Evolutionary conservation across 805 yeast species (phyloP).

Genomic region (Nadsonia fulvescens): DNA sequence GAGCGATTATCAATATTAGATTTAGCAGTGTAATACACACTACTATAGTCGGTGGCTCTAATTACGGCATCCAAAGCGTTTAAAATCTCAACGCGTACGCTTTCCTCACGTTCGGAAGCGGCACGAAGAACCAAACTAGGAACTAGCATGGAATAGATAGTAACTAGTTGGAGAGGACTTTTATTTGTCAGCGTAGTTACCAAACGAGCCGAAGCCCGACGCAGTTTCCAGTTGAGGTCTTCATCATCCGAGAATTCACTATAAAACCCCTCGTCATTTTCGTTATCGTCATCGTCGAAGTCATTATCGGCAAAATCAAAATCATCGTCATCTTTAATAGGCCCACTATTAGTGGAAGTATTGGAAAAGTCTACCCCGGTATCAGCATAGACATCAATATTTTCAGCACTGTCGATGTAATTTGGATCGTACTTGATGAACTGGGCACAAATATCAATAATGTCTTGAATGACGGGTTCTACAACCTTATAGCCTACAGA

Average conservation of each 20-base stretch:
- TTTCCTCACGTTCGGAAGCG: constrained; percentile 18
- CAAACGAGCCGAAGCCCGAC: constrained; percentile 33
- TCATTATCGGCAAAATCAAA: constrained; percentile 24
- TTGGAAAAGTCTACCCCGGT: constrained; percentile 16
- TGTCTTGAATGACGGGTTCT: constrained; percentile 14
- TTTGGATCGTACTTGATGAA: constrained; percentile 32
- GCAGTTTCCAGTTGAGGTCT: constrained; percentile 44
- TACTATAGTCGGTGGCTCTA: constrained; percentile 22
- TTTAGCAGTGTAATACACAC: constrained; percentile 19
- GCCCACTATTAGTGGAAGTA: too few relatives aligned
- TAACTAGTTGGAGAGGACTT: constrained; percentile 22
- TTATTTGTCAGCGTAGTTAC: constrained; percentile 22
- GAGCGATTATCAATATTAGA: neutral
- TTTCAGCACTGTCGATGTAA: constrained; percentile 14
- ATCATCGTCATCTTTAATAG: constrained; percentile 20
- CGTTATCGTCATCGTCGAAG: constrained; percentile 30
- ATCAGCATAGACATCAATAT: constrained; percentile 18
- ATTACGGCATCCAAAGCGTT: constrained; percentile 27
- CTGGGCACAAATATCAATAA: constrained; percentile 16
- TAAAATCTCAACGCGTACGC: constrained; percentile 34
- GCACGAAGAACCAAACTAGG: constrained; percentile 26
- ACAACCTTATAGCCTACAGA: constrained; percentile 22
- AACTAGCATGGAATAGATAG: constrained; percentile 17
- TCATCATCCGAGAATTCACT: constrained; percentile 25
- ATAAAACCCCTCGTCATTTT: constrained; percentile 15